A percentile compares a stretch with the other conserved stretches of the same genome.
These are phyloP conservation scores for Tolypocladium ophioglossoides DNA, from an alignment of 2,329 filamentous ascomycete genomes.

Conservation along the genomic window DNA sequence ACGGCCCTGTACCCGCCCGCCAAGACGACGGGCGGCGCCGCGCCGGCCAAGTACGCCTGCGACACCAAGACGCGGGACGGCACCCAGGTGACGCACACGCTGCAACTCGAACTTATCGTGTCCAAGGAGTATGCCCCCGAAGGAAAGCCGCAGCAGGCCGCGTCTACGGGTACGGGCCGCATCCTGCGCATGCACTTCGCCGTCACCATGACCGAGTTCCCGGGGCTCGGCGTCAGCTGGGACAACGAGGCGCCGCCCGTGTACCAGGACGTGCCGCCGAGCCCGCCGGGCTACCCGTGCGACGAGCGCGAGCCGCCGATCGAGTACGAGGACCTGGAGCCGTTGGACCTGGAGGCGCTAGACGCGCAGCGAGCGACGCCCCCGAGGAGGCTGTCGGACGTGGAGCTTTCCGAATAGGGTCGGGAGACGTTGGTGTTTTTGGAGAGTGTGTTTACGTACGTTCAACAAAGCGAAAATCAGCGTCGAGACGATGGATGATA, in stretches of 20 bases:
- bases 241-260: constrained; percentile 91
- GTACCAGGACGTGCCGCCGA: constrained; percentile 86
- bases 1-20: constrained; percentile 28
- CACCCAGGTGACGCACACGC: constrained; percentile 69
- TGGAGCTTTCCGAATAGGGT: neutral
- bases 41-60: constrained; percentile 54
- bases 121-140: constrained; percentile 78
- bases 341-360: constrained; percentile 16
- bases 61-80: constrained; percentile 67
- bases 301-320: constrained; percentile 18
- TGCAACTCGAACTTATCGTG: constrained; percentile 89
- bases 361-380: constrained; percentile 11
- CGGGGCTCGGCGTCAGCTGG: constrained; percentile 87
- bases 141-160: constrained; percentile 56
- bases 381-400: constrained; percentile 2
- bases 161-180: constrained; percentile 80
- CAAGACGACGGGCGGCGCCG: constrained; percentile 10
- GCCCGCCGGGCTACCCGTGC: constrained; percentile 59
- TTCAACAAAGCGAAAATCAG: neutral
- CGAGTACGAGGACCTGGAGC: constrained; percentile 28
- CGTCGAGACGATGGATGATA: neutral
- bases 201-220: constrained; percentile 69
- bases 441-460: neutral
- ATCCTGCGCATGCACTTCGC: constrained; percentile 90
- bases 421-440: neutral